These are phyloP conservation scores for Fulvia fulva DNA, from an alignment of 2,329 filamentous ascomycete species.

Conservation along the genomic window DNA sequence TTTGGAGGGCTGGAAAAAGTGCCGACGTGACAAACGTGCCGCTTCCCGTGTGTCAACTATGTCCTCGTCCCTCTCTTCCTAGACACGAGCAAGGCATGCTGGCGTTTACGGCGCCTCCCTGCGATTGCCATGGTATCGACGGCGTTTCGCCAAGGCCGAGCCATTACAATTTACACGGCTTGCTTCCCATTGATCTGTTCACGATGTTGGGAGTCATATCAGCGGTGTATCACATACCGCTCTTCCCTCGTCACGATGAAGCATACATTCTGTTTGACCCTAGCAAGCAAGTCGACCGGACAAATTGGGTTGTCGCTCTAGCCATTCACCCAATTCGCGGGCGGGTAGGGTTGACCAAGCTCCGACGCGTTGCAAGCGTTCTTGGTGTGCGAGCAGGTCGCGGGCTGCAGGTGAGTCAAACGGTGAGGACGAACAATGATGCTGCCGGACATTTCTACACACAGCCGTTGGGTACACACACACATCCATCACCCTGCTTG, in stretches of 20 bases:
- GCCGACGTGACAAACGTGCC: neutral
- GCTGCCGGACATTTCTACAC: neutral
- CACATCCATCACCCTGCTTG: neutral
- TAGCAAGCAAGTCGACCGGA: neutral
- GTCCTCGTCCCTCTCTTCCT: neutral
- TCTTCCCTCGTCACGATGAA: neutral
- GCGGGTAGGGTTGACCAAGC: neutral
- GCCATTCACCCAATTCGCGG: neutral
- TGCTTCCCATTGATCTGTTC: neutral
- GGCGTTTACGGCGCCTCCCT: neutral
- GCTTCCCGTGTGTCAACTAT: neutral
- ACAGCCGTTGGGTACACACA: slow-evolving; percentile 3
- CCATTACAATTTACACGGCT: too few relatives aligned
- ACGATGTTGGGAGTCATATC: neutral
- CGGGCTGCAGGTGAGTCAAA: slow-evolving; percentile 1
- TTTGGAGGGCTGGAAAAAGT: neutral
- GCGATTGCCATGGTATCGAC: neutral
- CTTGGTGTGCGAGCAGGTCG: neutral
- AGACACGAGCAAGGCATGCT: neutral
- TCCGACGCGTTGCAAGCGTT: neutral
- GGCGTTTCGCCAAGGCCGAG: neutral
- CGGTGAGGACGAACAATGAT: slow-evolving; percentile 1
- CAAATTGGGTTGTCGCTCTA: neutral
- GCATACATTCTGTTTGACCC: neutral
- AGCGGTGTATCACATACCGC: slow-evolving; percentile 1